phyloP scores from a whole-genome alignment of 225 moss, liverwort and hornwort genomes.

The Takakia lepidozioides region DNA sequence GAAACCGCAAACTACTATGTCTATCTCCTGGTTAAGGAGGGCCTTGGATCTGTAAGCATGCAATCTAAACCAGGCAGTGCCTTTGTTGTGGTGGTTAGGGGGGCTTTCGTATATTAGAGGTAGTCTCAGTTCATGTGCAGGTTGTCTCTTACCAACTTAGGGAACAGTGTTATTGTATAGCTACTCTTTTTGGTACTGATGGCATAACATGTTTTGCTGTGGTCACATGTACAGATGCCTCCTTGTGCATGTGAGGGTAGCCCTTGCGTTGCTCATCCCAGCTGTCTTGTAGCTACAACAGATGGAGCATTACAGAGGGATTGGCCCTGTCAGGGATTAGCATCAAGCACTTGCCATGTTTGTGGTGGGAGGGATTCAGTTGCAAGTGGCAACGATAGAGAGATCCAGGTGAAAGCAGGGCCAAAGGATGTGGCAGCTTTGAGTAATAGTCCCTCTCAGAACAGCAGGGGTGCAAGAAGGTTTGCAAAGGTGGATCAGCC shows the following conservation, averaged over 20 bases:
- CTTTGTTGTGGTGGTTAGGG: too few species aligned
- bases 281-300: conserved; percentile 50
- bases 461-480: conserved; percentile 43
- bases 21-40: too few species aligned
- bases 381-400: conserved; percentile 29
- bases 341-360: conserved; percentile 46
- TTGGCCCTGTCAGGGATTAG: conserved; percentile 47
- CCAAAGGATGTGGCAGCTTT: conserved; percentile 43
- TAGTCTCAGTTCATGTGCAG: too few species aligned
- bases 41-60: too few species aligned
- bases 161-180: too few species aligned
- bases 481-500: conserved; percentile 54
- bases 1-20: too few species aligned
- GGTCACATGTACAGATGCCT: conserved; percentile 53
- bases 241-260: conserved; percentile 67
- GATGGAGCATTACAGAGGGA: conserved; percentile 36
- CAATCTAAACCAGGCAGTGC: too few species aligned
- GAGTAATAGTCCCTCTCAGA: conserved; percentile 18
- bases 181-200: background rate
- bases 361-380: conserved; percentile 53
- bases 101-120: too few species aligned
- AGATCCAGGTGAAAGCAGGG: conserved; percentile 34
- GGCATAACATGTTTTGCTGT: conserved; percentile 1
- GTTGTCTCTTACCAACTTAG: too few species aligned
- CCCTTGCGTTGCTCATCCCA: conserved; percentile 54